A percentile compares a stretch with the other conserved stretches of the same genome.
Conservation (phyloP, 345 rosid genomes). For the Acer campestre region DNA sequence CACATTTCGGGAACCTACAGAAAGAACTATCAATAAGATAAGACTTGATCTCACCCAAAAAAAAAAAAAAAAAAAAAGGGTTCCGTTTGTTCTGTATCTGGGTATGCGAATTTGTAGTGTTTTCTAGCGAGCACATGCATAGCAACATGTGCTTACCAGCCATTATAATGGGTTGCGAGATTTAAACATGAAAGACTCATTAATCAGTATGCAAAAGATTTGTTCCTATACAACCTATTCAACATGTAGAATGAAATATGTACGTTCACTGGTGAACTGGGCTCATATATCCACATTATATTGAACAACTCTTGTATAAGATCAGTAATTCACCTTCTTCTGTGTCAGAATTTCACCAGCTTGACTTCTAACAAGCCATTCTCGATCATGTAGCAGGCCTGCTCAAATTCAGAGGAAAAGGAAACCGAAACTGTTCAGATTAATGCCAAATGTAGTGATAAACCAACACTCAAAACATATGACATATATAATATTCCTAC, state of each 20-base stretch:
- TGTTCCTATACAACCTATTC: neutral
- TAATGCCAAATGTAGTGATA: neutral
- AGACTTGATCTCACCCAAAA: constrained; percentile 1
- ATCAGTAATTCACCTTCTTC: constrained; percentile 64
- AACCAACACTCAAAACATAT: neutral
- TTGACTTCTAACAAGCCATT: constrained; percentile 80
- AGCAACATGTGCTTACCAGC: neutral
- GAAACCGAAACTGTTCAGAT: neutral
- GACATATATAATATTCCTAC: neutral
- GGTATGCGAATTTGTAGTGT: neutral
- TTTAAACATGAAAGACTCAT: neutral
- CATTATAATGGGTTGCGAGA: neutral
- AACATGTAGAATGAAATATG: neutral
- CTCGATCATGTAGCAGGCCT: constrained; percentile 89
- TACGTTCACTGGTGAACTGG: neutral
- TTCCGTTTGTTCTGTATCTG: neutral
- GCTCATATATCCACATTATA: neutral
- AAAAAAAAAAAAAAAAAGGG: neutral
- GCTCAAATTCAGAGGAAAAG: constrained; percentile 22
- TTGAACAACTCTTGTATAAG: neutral
- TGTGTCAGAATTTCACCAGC: constrained; percentile 85
- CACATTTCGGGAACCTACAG: constrained; percentile 89
- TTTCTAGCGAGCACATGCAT: neutral
- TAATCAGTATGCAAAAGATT: neutral
- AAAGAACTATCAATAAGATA: constrained; percentile 23